Percentiles rank a stretch among this genome's conserved stretches.
These are phyloP conservation scores for Aphanomyces euteiches DNA, from an alignment of 352 stramenopile species.

Conservation along the genomic window DNA sequence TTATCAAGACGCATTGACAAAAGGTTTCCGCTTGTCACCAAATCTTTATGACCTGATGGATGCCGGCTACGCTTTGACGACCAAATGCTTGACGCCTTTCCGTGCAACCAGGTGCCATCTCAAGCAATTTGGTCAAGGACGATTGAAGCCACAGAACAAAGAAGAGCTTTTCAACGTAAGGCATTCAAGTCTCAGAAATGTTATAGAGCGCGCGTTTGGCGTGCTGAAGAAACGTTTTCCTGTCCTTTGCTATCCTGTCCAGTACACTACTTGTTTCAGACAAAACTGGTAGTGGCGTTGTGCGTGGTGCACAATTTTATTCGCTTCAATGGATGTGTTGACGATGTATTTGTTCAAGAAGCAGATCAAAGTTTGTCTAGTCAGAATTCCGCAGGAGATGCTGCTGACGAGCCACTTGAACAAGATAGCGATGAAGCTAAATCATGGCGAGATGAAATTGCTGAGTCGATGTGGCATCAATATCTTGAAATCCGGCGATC, in stretches of 20 bases:
- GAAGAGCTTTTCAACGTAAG: constrained; percentile 31
- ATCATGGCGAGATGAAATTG: constrained; percentile 1
- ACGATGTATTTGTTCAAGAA: not conserved
- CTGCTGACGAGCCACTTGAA: not conserved
- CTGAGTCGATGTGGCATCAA: not conserved
- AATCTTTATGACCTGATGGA: not conserved
- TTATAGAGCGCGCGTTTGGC: constrained; percentile 27
- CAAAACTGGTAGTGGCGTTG: not conserved
- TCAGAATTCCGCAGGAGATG: not conserved
- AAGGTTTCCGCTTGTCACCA: not conserved
- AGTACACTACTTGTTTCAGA: not conserved
- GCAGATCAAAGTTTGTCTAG: not conserved
- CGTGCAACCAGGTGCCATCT: constrained; percentile 27
- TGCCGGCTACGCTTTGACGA: constrained; percentile 1
- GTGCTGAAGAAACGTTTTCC: constrained; percentile 27
- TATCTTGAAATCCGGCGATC: not conserved
- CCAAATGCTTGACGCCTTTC: not conserved
- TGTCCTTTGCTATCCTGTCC: not conserved
- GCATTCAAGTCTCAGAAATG: constrained; percentile 24
- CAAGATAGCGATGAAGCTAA: not conserved
- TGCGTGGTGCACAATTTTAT: constrained; percentile 5
- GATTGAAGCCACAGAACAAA: constrained; percentile 17
- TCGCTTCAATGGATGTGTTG: not conserved
- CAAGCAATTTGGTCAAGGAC: constrained; percentile 28
- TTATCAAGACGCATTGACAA: not conserved